A percentile compares a stretch with the other conserved stretches of the same genome.
phyloP scores from a whole-genome alignment of 2,329 filamentous ascomycete species.

The Pseudogymnoascus sp. region DNA sequence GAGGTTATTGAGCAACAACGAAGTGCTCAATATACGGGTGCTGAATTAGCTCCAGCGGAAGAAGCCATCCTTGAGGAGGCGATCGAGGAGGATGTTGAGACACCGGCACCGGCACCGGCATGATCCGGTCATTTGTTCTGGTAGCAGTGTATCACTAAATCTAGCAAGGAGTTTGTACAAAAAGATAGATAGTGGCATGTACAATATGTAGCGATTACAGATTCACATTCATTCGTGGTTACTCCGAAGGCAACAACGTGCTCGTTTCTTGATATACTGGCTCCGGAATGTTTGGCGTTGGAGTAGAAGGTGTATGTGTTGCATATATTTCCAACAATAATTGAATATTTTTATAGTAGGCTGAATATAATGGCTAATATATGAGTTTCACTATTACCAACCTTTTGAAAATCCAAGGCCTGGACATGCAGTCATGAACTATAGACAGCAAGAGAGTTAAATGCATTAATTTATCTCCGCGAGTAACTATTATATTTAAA shows the following conservation, averaged over 20 bases:
- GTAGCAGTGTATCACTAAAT: constrained; percentile 4
- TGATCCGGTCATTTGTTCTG: background rate
- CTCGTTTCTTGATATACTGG: background rate
- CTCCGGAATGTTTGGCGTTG: background rate
- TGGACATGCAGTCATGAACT: background rate
- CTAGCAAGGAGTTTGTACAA: background rate
- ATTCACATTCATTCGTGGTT: background rate
- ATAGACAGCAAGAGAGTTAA: background rate
- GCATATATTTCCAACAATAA: background rate
- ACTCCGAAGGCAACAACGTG: background rate
- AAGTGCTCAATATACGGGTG: constrained; percentile 34
- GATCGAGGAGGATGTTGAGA: background rate
- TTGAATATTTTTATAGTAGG: background rate
- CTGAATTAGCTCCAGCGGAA: background rate
- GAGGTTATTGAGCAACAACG: constrained; percentile 33
- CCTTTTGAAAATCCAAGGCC: background rate
- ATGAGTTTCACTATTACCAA: background rate
- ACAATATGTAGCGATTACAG: constrained; percentile 4
- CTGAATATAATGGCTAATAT: constrained; percentile 5
- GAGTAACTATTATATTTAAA: background rate
- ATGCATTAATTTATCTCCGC: background rate
- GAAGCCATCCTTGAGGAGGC: background rate
- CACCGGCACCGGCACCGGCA: background rate
- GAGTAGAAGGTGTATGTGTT: background rate
- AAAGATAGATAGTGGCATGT: constrained; percentile 4